phyloP scores from a whole-genome alignment of 306 rosid genomes.

The Lablab purpureus region DNA sequence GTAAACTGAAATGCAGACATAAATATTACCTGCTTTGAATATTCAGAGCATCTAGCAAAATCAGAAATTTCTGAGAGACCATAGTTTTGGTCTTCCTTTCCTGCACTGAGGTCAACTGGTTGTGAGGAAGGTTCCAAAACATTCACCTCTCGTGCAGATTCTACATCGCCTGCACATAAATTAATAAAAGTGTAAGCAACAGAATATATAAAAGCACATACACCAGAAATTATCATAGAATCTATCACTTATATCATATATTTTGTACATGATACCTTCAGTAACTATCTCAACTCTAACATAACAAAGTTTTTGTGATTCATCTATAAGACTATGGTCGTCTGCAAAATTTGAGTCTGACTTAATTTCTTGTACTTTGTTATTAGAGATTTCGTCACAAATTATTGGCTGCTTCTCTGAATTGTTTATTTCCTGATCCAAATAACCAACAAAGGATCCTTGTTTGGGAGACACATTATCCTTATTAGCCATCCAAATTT shows the following conservation, averaged over 20 bases:
- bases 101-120: slow-evolving; percentile 44
- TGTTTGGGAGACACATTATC: slow-evolving; percentile 47
- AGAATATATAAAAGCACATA: slow-evolving; percentile 28
- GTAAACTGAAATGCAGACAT: slow-evolving; percentile 36
- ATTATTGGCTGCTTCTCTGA: slow-evolving; percentile 50
- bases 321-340: slow-evolving; percentile 42
- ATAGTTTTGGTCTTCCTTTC: slow-evolving; percentile 55
- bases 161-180: slow-evolving; percentile 61
- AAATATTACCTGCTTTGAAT: slow-evolving; percentile 64
- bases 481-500: slow-evolving; percentile 52
- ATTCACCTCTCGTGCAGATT: slow-evolving; percentile 50
- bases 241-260: slow-evolving; percentile 33
- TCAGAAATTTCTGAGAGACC: slow-evolving; percentile 51
- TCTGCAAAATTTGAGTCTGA: slow-evolving; percentile 46
- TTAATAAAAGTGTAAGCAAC: slow-evolving; percentile 38
- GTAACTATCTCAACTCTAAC: slow-evolving; percentile 53
- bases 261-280: slow-evolving; percentile 65
- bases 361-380: slow-evolving; percentile 54
- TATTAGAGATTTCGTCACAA: slow-evolving; percentile 50
- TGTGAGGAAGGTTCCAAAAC: slow-evolving; percentile 57
- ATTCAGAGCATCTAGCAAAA: slow-evolving; percentile 46
- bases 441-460: slow-evolving; percentile 43
- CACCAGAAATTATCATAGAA: not conserved
- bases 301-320: slow-evolving; percentile 48
- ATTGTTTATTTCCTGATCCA: slow-evolving; percentile 52